Evolutionary conservation across 305 asterid genomes (phyloP), one percentile per base, ranked within the genome.

Genomic region (Solanum aculeatissimum): DNA sequence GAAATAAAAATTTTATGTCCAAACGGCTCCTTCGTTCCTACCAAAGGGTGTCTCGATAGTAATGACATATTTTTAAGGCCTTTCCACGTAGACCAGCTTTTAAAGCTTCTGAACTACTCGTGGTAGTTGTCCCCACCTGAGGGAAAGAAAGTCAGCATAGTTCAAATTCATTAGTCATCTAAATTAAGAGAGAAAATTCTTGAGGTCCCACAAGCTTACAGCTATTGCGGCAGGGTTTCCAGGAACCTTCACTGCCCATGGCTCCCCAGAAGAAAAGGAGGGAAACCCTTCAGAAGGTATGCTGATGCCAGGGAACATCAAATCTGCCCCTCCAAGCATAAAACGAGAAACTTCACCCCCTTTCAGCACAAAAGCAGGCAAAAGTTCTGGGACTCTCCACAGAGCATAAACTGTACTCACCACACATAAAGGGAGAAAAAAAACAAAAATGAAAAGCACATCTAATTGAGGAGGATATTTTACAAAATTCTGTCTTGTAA

Each of bases 181-280:
- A 77, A 55, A 51, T 18, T 18, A 80, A 70, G 68, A 27, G 58
- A 60, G 18, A 58, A 71, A 71, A 40, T 80, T 6, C 42, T 19
- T 62, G 54, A 84, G 72, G 71, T 83, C 71, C 9, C 87, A 80
- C 55, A 58, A 60, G 88, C 97, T 88, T 92, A 97, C 98, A 88
- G 99, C 98, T 85, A 97, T 92, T 38, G 99, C 95, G 84, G 98
- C 97, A 69, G 93, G 93, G 90, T 97, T 97, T 23, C 98, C 98
- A 80, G 99, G 99, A 89, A 97, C 98, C 89, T 90, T 93, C 81
- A 97, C 98, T 27, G 97, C 88, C 98, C 98, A 95, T 75, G 89
- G 90, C 87, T 97, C 98, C 80, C 98, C 98, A 83, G 97, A 90
- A 85, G 91, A 92, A 91, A 97, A 95, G 49, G 92, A 86, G 23